Evolutionary conservation across 108 stramenopile genomes (phyloP).

Genomic region (Mediolabrus comicus): DNA sequence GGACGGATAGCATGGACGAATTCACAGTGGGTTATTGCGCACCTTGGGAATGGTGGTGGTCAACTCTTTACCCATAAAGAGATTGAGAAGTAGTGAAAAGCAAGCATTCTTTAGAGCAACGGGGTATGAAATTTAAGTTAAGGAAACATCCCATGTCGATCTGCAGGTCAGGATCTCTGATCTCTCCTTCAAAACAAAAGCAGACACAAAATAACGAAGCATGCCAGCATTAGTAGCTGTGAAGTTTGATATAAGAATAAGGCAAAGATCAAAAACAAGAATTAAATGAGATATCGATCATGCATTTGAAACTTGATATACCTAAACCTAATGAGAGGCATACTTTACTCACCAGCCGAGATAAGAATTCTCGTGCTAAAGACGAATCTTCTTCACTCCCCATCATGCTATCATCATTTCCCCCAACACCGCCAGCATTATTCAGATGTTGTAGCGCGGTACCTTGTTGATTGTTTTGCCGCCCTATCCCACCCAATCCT

Average conservation of each 20-base stretch:
- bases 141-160: no score
- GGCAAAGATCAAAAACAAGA: no score
- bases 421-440: not conserved
- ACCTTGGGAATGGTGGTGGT: not conserved
- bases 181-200: slow-evolving; percentile 47
- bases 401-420: not conserved
- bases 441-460: no score
- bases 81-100: not conserved
- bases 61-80: not conserved
- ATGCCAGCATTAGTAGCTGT: slow-evolving; percentile 38
- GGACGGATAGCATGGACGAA: slow-evolving; percentile 9
- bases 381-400: slow-evolving; percentile 35
- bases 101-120: no score
- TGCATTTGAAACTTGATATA: no score
- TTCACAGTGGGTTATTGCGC: slow-evolving; percentile 5
- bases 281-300: no score
- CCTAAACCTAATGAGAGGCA: no score
- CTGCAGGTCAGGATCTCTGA: no score
- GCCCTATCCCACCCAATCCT: slow-evolving; percentile 34
- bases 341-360: slow-evolving; percentile 30
- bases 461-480: not conserved
- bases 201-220: slow-evolving; percentile 48
- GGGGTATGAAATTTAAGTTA: no score
- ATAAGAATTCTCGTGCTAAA: slow-evolving; percentile 44
- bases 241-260: no score